Conservation (phyloP, 768 basidiomycete species). For the Cyathus striatus region DNA sequence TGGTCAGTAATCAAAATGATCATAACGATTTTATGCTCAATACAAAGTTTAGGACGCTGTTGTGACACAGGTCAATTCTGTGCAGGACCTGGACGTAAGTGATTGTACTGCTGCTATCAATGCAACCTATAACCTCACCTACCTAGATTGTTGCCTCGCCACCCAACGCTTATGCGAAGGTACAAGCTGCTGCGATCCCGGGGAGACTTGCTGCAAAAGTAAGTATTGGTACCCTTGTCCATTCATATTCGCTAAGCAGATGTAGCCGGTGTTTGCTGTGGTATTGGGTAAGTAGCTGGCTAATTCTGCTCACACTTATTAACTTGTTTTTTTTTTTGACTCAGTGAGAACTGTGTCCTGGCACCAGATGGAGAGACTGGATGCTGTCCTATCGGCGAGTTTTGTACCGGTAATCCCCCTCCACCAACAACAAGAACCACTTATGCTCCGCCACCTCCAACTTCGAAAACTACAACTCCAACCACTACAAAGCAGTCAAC, state of each 20-base stretch:
- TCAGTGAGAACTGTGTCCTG: constrained; percentile 1
- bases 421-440: neutral
- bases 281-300: neutral
- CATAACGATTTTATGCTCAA: neutral
- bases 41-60: neutral
- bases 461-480: neutral
- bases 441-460: neutral
- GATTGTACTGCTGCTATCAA: neutral
- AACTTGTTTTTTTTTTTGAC: neutral
- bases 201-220: constrained; percentile 6
- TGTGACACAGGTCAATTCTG: constrained; percentile 3
- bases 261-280: constrained; percentile 2
- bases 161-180: neutral
- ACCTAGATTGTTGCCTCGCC: neutral
- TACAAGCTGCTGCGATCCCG: constrained; percentile 4
- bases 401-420: constrained; percentile 1
- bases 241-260: neutral
- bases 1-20: neutral
- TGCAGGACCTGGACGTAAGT: neutral
- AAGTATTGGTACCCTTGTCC: neutral
- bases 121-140: neutral
- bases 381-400: constrained; percentile 7
- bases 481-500: neutral
- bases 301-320: neutral
- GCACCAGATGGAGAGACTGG: constrained; percentile 3